Evolutionary conservation across 2,329 filamentous ascomycete species (phyloP), one percentile per base, ranked within the genome.

Genomic region (Metarhizium humberi): DNA sequence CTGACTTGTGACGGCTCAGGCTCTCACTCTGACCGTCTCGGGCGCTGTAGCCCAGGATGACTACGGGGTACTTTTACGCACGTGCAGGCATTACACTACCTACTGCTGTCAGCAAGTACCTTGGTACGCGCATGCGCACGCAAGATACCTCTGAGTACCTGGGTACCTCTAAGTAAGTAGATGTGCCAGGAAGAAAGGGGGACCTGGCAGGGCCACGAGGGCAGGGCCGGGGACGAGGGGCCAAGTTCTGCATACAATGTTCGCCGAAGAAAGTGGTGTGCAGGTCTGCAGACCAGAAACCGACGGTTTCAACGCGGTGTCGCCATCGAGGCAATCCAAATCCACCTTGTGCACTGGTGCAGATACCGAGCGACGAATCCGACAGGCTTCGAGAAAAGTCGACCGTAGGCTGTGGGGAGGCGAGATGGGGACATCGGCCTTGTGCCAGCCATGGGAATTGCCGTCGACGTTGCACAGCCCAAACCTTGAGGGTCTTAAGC

Each of bases 161-260:
- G 20, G 20, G 32, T 29, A 40, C 32, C 10, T 16, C n/a, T n/a
- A 14, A n/a, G 40, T n/a, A 14, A n/a, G 40, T 34, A 34, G n/a
- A 20, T 25, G 42, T 43, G 18, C 42, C n/a, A 18, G 13, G 50
- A 40, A n/a, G 40, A 45, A 45, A 48, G 43, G 51, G 51, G n/a
- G 48, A 40, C 52, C 52, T 38, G 46, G 52, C 46, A 50, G 36
- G 34, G 46, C 52, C 52, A 54, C 52, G 52, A 54, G 52, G 52
- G 42, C 34, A 16, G 20, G 40, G 46, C 34, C 29, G 52, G 52
- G 52, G 38, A 34, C 32, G 32, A 16, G 13, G 8, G 42, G 38
- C 40, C 38, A 42, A 25, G 7, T 45, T 20, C 11, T n/a, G 20
- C 10, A 13, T n/a, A 4, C 32, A 34, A 34, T 7, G 10, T 11